Evolutionary conservation across 345 rosid genomes (phyloP).

Genomic region (Hypericum perforatum): DNA sequence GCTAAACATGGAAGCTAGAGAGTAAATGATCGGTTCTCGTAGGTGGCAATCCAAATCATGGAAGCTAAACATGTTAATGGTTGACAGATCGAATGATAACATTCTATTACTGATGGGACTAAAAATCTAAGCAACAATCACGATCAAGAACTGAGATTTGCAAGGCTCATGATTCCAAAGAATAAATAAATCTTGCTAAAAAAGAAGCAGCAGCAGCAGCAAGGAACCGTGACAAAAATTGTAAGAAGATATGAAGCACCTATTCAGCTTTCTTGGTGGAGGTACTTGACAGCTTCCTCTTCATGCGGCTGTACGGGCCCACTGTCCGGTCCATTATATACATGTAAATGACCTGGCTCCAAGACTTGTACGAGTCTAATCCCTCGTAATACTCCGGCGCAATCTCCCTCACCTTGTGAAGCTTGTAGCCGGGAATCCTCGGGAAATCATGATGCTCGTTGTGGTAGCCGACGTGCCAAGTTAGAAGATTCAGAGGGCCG

Average conservation of each 20-base stretch:
- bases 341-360: constrained; percentile 90
- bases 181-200: too few species aligned
- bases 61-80: too few species aligned
- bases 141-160: too few species aligned
- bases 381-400: constrained; percentile 65
- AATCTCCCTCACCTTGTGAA: constrained; percentile 72
- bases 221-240: too few species aligned
- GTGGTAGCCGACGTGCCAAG: constrained; percentile 85
- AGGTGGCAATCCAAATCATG: too few species aligned
- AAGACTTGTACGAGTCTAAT: constrained; percentile 51
- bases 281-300: constrained; percentile 46
- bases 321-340: constrained; percentile 57
- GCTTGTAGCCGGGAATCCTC: constrained; percentile 71
- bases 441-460: constrained; percentile 95
- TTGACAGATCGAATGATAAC: too few species aligned
- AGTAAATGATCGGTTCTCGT: too few species aligned
- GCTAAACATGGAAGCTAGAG: too few species aligned
- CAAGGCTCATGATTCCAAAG: too few species aligned
- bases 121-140: too few species aligned
- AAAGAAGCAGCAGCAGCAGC: too few species aligned
- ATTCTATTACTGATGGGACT: too few species aligned
- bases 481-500: constrained; percentile 65
- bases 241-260: constrained; percentile 5
- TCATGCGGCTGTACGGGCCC: constrained; percentile 78
- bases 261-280: constrained; percentile 46